phyloP scores from a whole-genome alignment of 345 rosid species.

The Salix exigua region DNA sequence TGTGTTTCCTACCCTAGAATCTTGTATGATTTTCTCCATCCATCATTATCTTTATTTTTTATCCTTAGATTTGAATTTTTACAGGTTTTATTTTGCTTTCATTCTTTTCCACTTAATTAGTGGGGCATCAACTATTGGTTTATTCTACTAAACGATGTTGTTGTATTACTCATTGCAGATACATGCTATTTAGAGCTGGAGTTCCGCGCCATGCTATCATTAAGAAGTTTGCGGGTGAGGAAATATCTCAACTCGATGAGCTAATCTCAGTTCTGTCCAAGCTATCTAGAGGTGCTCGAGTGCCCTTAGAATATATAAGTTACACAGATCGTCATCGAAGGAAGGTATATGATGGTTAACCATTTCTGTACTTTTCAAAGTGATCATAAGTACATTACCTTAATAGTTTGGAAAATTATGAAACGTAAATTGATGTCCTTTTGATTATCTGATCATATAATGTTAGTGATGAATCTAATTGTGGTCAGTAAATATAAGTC shows the following conservation, averaged over 20 bases:
- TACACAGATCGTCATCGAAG: slow-evolving; percentile 84
- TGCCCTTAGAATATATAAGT: slow-evolving; percentile 85
- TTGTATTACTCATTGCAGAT: slow-evolving; percentile 46
- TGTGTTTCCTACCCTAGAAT: background rate
- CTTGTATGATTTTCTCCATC: background rate
- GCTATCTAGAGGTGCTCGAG: slow-evolving; percentile 75
- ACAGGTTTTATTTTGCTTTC: background rate
- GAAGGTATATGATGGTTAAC: slow-evolving; percentile 48
- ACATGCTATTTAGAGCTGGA: slow-evolving; percentile 94
- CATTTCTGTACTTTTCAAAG: too few relatives aligned
- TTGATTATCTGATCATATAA: too few relatives aligned
- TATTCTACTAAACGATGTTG: background rate
- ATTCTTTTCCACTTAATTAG: background rate
- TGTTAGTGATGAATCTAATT: too few relatives aligned
- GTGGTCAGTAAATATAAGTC: too few relatives aligned
- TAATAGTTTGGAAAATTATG: too few relatives aligned
- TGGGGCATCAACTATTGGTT: background rate
- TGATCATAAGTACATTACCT: too few relatives aligned
- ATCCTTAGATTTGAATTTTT: background rate
- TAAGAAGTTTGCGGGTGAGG: slow-evolving; percentile 80
- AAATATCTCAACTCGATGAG: slow-evolving; percentile 65
- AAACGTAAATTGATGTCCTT: too few relatives aligned
- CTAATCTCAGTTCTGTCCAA: slow-evolving; percentile 63
- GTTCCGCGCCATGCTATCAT: slow-evolving; percentile 96
- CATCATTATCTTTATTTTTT: background rate